Conservation (phyloP, 441 rosid species). For the Bruguiera hainesii region DNA sequence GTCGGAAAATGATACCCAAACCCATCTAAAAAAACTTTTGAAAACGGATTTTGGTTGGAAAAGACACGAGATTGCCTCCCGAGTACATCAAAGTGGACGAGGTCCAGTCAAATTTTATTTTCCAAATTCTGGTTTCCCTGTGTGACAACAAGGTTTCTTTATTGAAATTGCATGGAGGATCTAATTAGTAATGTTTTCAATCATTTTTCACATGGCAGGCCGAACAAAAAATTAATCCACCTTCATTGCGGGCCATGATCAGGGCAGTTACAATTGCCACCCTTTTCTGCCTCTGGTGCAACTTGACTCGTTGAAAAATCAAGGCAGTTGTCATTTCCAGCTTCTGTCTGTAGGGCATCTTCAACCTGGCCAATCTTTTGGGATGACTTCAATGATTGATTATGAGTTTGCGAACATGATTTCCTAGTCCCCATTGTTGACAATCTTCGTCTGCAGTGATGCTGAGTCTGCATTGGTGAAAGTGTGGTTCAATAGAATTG, state of each 20-base stretch:
- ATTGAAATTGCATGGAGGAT: not conserved
- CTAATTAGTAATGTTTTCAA: not conserved
- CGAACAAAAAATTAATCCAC: constrained; percentile 75
- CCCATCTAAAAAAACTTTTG: constrained; percentile 61
- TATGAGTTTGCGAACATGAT: constrained; percentile 21
- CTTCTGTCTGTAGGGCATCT: constrained; percentile 21
- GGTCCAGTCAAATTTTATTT: constrained; percentile 29
- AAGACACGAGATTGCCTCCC: constrained; percentile 64
- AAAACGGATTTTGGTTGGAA: constrained; percentile 67
- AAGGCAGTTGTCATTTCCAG: constrained; percentile 20
- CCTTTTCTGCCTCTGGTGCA: constrained; percentile 20
- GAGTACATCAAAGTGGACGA: constrained; percentile 84
- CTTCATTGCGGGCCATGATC: constrained; percentile 52
- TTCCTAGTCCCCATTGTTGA: constrained; percentile 19
- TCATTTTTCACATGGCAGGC: constrained; percentile 55
- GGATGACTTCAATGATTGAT: constrained; percentile 9
- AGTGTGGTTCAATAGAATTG: not conserved
- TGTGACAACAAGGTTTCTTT: too few relatives aligned
- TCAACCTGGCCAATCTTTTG: constrained; percentile 22
- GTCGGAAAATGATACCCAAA: constrained; percentile 47
- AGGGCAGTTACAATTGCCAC: constrained; percentile 21
- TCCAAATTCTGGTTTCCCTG: not conserved
- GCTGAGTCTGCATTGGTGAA: constrained; percentile 36
- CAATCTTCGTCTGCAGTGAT: constrained; percentile 26
- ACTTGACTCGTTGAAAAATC: constrained; percentile 40